Percentiles rank a stretch among this genome's conserved stretches.
Conservation (phyloP, 345 rosid species). For the Salix purpurea region DNA sequence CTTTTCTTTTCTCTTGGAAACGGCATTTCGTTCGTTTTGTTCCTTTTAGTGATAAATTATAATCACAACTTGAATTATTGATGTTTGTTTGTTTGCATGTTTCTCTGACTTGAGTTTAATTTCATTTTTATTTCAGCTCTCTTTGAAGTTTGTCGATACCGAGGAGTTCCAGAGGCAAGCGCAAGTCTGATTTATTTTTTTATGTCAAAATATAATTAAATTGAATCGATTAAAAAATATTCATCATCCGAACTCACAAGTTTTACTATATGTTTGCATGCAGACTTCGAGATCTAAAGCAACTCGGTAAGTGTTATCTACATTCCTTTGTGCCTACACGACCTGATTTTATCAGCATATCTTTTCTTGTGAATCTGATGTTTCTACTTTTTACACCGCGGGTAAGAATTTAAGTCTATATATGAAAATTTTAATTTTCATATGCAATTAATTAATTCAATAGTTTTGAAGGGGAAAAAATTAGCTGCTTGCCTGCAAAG, state of each 20-base stretch:
- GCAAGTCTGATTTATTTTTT: constrained; percentile 11
- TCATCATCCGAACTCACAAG: not conserved
- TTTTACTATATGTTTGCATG: constrained; percentile 8
- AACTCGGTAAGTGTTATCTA: constrained; percentile 19
- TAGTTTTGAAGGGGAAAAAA: no score
- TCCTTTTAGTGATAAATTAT: not conserved
- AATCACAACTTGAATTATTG: not conserved
- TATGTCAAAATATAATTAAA: not conserved
- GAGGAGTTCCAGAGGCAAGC: constrained; percentile 37
- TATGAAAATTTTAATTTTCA: no score
- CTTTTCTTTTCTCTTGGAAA: not conserved
- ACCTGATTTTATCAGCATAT: no score
- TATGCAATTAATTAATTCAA: no score
- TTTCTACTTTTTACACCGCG: no score
- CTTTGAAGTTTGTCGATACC: constrained; percentile 29
- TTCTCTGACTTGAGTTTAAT: not conserved
- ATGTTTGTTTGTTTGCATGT: not conserved
- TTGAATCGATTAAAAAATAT: no score
- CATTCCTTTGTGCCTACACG: no score
- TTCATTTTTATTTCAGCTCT: constrained; percentile 18
- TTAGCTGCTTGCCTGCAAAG: no score
- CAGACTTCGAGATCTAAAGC: constrained; percentile 36
- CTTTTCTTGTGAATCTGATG: not conserved
- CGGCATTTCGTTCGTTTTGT: not conserved
- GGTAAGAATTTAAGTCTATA: no score